Base-by-base conservation (phyloP, 352 stramenopile species). In the Aphanomyces invadans region DNA sequence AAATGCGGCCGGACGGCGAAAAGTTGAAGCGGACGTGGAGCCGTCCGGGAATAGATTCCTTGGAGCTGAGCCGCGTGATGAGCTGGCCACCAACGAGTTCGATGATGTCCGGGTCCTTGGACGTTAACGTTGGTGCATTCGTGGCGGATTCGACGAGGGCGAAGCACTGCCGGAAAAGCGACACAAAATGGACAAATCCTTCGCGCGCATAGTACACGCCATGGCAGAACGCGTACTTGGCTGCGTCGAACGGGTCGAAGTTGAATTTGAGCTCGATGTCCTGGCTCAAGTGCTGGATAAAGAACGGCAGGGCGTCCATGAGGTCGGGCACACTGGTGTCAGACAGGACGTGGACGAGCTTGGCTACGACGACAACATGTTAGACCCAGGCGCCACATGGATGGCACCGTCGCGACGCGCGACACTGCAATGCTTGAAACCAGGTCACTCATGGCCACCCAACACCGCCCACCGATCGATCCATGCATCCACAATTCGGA, bases 141-240 rank as follows among this genome's bases (percentile, higher is more conserved):
- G 83, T 70, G 38, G 76, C 67, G 62, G 90, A 75, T 11, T 66
- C 79, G 1, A 74, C 76, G 25, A 93, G 73, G 44, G 87, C 26
- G 67, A 92, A 95, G 72, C 90, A 92, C 73, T 75, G 92, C 48
- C 75, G 70, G 56, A 90, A 95, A 28, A 95, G 70, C 66, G 83
- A 77, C 23, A 83, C 72, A 68, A 92, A 95, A 63, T 95, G 82
- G 54, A 91, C 86, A 56, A 95, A 86, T 5, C 86, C 86, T 70
- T 95, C 86, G 11, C 86, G 81, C 46, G 82, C 86, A 61, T 95
- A 83, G 73, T 92, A 95, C 26, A 91, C 83, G 49, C 86, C 86
- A 71, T 95, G 92, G 73, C 90, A 95, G 44, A 94, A 83, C 17
- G n/a, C 60, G 32, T 67, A 67, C 32, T 67, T 67, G 39, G 74